Conservation (phyloP, 1,284 basidiomycete genomes). For the Abortiporus biennis region DNA sequence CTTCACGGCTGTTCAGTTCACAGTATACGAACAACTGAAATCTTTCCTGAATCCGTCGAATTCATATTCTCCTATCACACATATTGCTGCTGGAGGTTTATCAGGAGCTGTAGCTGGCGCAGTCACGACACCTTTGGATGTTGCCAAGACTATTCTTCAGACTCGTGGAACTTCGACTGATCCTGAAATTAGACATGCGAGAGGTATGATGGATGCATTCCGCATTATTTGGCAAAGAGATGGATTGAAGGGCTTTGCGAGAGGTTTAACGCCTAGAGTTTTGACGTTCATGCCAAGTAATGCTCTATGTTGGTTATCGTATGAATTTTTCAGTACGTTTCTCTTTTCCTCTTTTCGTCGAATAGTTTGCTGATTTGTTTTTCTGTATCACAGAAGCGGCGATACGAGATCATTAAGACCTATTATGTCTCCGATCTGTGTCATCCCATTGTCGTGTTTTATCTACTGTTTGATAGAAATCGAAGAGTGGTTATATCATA, state of each 20-base stretch:
- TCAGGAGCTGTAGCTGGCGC: slow-evolving; percentile 94
- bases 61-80: slow-evolving; percentile 86
- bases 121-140: slow-evolving; percentile 95
- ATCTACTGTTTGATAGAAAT: too few species aligned
- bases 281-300: slow-evolving; percentile 97
- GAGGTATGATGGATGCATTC: slow-evolving; percentile 87
- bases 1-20: slow-evolving; percentile 97
- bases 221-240: slow-evolving; percentile 85
- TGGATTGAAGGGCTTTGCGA: slow-evolving; percentile 79
- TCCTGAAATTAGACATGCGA: slow-evolving; percentile 76
- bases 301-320: slow-evolving; percentile 95
- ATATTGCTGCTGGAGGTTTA: slow-evolving; percentile 87
- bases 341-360: neutral
- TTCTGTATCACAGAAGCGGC: slow-evolving; percentile 48
- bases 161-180: slow-evolving; percentile 86
- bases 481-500: too few species aligned
- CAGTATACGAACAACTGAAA: slow-evolving; percentile 95
- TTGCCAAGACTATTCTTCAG: slow-evolving; percentile 97
- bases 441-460: too few species aligned
- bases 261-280: slow-evolving; percentile 89
- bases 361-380: slow-evolving; percentile 6
- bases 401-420: slow-evolving; percentile 39
- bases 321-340: slow-evolving; percentile 86
- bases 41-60: slow-evolving; percentile 80
- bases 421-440: too few species aligned